Percentiles rank a stretch among this genome's conserved stretches.
Conservation (phyloP, 2,329 filamentous ascomycete species). For the Neofusicoccum ribis region DNA sequence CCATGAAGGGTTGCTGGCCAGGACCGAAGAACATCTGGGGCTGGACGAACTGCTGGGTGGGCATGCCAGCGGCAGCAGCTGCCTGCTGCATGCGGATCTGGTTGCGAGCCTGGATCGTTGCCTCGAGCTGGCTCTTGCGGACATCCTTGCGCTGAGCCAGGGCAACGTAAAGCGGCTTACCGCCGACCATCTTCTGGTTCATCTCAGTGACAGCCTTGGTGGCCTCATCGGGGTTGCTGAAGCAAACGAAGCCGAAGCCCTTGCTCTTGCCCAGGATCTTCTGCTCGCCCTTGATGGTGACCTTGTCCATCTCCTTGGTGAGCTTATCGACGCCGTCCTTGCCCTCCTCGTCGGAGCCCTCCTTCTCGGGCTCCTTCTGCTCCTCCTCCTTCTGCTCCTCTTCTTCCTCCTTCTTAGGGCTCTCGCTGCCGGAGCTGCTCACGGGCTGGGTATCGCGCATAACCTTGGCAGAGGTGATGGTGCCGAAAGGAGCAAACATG, state of each 20-base stretch:
- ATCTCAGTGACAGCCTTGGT: slow-evolving; percentile 99
- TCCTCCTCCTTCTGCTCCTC: slow-evolving; percentile 58
- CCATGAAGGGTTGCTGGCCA: slow-evolving; percentile 68
- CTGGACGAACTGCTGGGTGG: slow-evolving; percentile 76
- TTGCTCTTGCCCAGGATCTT: slow-evolving; percentile 92
- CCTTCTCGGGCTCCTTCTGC: slow-evolving; percentile 57
- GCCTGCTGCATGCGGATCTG: slow-evolving; percentile 98
- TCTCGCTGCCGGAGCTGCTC: slow-evolving; percentile 49
- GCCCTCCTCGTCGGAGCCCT: slow-evolving; percentile 60
- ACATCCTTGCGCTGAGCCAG: slow-evolving; percentile 99
- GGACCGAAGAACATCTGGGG: slow-evolving; percentile 90
- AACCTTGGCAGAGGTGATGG: slow-evolving; percentile 98
- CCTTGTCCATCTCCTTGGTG: slow-evolving; percentile 53
- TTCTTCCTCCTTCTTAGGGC: slow-evolving; percentile 46
- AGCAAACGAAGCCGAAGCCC: slow-evolving; percentile 99
- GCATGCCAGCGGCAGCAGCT: slow-evolving; percentile 84
- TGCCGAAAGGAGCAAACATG: slow-evolving; percentile 86
- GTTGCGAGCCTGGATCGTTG: slow-evolving; percentile 98
- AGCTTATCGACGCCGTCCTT: slow-evolving; percentile 46
- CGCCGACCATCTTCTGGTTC: slow-evolving; percentile 98
- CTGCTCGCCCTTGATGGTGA: slow-evolving; percentile 60
- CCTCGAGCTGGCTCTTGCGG: slow-evolving; percentile 97
- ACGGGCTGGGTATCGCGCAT: slow-evolving; percentile 78
- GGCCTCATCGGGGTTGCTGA: slow-evolving; percentile 98
- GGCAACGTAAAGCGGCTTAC: slow-evolving; percentile 96